A percentile compares a stretch with the other conserved stretches of the same genome.
phyloP scores from a whole-genome alignment of 169 alveolate species.

The Theileria parva region DNA sequence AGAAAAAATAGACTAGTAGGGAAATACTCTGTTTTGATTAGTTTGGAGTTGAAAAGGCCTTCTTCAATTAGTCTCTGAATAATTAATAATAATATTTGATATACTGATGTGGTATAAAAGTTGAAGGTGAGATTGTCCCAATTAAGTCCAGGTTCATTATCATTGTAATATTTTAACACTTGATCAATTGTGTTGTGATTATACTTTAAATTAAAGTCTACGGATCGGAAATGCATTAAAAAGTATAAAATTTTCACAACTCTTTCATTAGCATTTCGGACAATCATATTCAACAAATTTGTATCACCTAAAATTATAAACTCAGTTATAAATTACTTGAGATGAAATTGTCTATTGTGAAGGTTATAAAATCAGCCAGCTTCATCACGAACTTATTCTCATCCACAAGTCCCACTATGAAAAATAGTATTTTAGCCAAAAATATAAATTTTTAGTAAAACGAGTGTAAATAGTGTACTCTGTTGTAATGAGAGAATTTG shows the following conservation, averaged over 20 bases:
- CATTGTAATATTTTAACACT: conserved; percentile 21
- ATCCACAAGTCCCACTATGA: conserved; percentile 19
- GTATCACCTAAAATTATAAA: conserved; percentile 5
- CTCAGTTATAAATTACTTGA: conserved; percentile 2
- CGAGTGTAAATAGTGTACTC: too few relatives aligned
- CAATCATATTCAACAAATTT: not conserved
- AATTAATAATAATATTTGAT: not conserved
- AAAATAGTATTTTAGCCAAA: too few relatives aligned
- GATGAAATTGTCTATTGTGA: conserved; percentile 48
- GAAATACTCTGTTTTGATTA: too few relatives aligned
- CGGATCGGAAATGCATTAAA: conserved; percentile 49
- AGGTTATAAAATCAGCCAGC: conserved; percentile 52
- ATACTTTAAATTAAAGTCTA: conserved; percentile 47
- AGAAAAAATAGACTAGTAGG: too few relatives aligned
- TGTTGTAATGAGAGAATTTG: conserved; percentile 9
- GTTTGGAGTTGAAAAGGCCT: not conserved
- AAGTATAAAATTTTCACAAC: conserved; percentile 31
- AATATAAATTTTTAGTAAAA: too few relatives aligned
- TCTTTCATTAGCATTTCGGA: conserved; percentile 6
- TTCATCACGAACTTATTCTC: conserved; percentile 52
- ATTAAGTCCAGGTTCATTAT: not conserved
- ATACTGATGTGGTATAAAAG: conserved; percentile 51
- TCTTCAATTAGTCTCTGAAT: conserved; percentile 10
- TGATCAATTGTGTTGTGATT: conserved; percentile 17
- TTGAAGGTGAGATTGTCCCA: conserved; percentile 44